Evolutionary conservation across 768 basidiomycete species (phyloP).

Genomic region (Lentinula lateritia): DNA sequence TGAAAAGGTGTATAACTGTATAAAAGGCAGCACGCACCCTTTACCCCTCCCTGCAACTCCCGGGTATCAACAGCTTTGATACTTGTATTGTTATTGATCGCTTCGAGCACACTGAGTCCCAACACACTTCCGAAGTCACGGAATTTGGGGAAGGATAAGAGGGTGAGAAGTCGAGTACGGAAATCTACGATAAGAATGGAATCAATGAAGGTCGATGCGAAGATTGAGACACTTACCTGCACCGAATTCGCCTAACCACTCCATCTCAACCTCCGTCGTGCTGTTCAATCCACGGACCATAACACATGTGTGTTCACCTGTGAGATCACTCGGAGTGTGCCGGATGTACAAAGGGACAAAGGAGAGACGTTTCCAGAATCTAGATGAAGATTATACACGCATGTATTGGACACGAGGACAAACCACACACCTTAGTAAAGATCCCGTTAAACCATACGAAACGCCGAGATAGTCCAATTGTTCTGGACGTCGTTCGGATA

Average conservation of each 20-base stretch:
- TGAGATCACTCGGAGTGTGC: slow-evolving; percentile 91
- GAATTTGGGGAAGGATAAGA: slow-evolving; percentile 87
- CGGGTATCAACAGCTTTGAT: slow-evolving; percentile 37
- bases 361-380: slow-evolving; percentile 95
- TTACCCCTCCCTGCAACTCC: slow-evolving; percentile 21
- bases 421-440: slow-evolving; percentile 58
- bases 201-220: background rate
- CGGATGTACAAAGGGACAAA: slow-evolving; percentile 90
- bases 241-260: slow-evolving; percentile 88
- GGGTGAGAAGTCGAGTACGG: slow-evolving; percentile 78
- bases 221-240: slow-evolving; percentile 44
- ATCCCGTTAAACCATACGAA: slow-evolving; percentile 89
- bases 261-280: slow-evolving; percentile 53
- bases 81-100: slow-evolving; percentile 52
- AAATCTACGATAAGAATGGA: slow-evolving; percentile 57
- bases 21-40: slow-evolving; percentile 22
- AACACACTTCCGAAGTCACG: slow-evolving; percentile 88
- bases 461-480: slow-evolving; percentile 91
- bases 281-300: slow-evolving; percentile 87
- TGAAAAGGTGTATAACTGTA: background rate
- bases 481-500: slow-evolving; percentile 88
- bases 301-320: slow-evolving; percentile 93
- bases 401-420: background rate
- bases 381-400: slow-evolving; percentile 10
- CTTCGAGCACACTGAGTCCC: slow-evolving; percentile 84